Percentiles rank a stretch among this genome's conserved stretches.
phyloP scores from a whole-genome alignment of 768 basidiomycete species.

The Imleria badia region DNA sequence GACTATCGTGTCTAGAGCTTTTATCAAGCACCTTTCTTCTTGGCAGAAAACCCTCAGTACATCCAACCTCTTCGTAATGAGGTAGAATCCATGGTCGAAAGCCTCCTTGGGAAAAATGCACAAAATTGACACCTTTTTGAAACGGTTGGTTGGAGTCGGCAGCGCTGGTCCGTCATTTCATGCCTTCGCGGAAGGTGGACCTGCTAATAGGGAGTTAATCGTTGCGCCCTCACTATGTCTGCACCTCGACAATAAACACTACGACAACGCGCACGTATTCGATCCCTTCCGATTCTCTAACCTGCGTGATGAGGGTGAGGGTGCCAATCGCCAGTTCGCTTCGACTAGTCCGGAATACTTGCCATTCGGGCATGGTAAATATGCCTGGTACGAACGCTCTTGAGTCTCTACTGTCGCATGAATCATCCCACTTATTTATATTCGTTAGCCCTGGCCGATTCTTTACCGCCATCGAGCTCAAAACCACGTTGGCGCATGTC shows the following conservation, averaged over 20 bases:
- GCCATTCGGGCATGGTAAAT: conserved; percentile 36
- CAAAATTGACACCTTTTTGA: conserved; percentile 42
- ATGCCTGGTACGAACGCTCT: conserved; percentile 13
- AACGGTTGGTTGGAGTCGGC: conserved; percentile 16
- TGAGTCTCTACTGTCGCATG: too few species aligned
- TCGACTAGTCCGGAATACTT: conserved; percentile 35
- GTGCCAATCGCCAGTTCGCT: conserved; percentile 35
- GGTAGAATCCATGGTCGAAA: conserved; percentile 22
- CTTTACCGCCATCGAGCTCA: conserved; percentile 10
- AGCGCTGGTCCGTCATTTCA: conserved; percentile 15
- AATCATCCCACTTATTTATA: background rate
- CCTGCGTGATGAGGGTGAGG: conserved; percentile 36
- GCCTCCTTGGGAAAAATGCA: conserved; percentile 27
- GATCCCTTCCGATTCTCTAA: conserved; percentile 38
- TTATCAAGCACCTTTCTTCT: conserved; percentile 33
- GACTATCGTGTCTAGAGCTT: conserved; percentile 24
- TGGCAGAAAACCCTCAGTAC: conserved; percentile 37
- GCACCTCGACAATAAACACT: too few species aligned
- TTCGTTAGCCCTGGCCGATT: conserved; percentile 9
- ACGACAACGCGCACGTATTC: too few species aligned
- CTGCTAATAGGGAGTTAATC: too few species aligned
- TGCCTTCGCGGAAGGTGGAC: too few species aligned
- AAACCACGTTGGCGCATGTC: conserved; percentile 14
- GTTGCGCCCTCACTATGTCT: too few species aligned
- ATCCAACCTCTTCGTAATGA: background rate